These are phyloP conservation scores for Abrus pulchellus DNA, from an alignment of 306 rosid genomes.

Conservation along the genomic window DNA sequence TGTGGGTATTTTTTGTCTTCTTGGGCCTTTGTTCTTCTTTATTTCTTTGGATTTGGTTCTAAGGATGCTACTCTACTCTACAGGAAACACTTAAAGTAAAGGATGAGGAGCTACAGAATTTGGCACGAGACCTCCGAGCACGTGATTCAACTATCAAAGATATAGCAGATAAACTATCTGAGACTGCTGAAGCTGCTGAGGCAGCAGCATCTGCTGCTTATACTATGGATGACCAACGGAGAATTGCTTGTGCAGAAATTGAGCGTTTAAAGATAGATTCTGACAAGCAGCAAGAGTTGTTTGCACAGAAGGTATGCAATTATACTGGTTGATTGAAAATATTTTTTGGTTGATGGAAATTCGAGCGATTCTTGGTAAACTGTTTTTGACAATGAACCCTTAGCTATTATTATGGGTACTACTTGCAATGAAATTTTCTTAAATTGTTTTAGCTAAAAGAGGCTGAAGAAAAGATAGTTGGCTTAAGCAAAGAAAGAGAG, in stretches of 20 bases:
- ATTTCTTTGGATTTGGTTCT: constrained; percentile 43
- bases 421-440: constrained; percentile 25
- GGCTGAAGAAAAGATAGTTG: constrained; percentile 63
- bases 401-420: constrained; percentile 1
- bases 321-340: constrained; percentile 19
- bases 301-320: constrained; percentile 66
- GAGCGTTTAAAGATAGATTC: constrained; percentile 75
- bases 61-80: constrained; percentile 40
- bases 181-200: constrained; percentile 99
- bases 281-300: constrained; percentile 68
- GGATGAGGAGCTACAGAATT: constrained; percentile 94
- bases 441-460: constrained; percentile 67
- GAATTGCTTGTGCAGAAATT: constrained; percentile 78
- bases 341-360: constrained; percentile 24
- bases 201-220: constrained; percentile 98
- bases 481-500: constrained; percentile 80
- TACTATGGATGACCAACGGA: constrained; percentile 90
- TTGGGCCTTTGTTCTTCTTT: constrained; percentile 25
- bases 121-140: constrained; percentile 93
- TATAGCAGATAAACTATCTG: constrained; percentile 91
- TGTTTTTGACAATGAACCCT: constrained; percentile 21
- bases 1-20: constrained; percentile 29
- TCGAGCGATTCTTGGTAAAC: neutral
- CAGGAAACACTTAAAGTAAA: constrained; percentile 94
- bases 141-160: constrained; percentile 94